Percentiles rank a stretch among this genome's conserved stretches.
These are phyloP conservation scores for Coniferiporia sulphurascens DNA, from an alignment of 1,284 basidiomycete species.

Conservation along the genomic window DNA sequence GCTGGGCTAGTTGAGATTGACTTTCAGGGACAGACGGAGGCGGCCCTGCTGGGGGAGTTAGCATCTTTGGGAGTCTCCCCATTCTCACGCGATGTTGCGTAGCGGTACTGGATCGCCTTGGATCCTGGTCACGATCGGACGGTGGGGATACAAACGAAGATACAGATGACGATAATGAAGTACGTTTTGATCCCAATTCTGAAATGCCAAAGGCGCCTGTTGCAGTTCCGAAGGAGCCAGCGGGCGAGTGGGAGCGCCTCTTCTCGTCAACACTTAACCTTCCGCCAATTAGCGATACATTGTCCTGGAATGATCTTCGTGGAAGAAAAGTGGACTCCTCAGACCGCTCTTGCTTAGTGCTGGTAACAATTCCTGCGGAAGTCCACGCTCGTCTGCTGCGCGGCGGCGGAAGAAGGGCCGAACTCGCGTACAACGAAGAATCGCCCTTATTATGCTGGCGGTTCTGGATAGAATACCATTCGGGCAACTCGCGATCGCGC, in stretches of 20 bases:
- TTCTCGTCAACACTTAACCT: conserved; percentile 15
- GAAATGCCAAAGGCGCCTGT: conserved; percentile 34
- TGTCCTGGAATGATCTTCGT: conserved; percentile 13
- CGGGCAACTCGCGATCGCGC: conserved; percentile 12
- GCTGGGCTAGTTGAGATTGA: conserved; percentile 16
- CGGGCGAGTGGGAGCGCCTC: conserved; percentile 8
- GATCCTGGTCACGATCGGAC: conserved; percentile 31
- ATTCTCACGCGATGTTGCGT: conserved; percentile 45
- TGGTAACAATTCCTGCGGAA: conserved; percentile 25
- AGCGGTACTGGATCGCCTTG: conserved; percentile 36
- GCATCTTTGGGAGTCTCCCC: conserved; percentile 20
- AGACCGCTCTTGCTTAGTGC: neutral
- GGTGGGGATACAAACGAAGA: conserved; percentile 44
- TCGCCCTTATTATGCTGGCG: conserved; percentile 13
- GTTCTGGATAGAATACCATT: conserved; percentile 16
- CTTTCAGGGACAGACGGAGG: conserved; percentile 17
- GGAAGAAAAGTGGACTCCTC: neutral
- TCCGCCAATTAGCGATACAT: conserved; percentile 7
- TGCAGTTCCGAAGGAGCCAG: conserved; percentile 16
- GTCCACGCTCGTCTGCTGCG: conserved; percentile 50
- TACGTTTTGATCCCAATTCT: conserved; percentile 36
- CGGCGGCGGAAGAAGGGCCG: conserved; percentile 59
- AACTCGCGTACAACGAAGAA: conserved; percentile 32
- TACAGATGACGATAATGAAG: conserved; percentile 45
- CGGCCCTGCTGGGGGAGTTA: conserved; percentile 19